Evolutionary conservation across 495 filamentous ascomycete genomes (phyloP).

Genomic region (Hyphodiscus hymeniophilus): DNA sequence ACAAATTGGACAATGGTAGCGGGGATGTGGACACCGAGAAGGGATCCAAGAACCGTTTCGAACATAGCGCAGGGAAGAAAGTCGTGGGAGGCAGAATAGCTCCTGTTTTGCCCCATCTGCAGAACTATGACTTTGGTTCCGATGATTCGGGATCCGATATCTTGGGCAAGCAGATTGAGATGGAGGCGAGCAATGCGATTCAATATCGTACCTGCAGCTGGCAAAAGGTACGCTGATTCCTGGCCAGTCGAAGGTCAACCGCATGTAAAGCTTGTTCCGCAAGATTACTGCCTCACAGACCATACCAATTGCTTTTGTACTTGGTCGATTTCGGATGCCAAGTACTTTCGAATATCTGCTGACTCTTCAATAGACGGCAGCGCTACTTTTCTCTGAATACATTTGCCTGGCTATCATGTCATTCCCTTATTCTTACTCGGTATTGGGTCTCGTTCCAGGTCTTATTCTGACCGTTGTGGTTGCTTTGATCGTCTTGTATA

Average conservation of each 20-base stretch:
- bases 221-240: constrained; percentile 58
- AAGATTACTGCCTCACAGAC: too few relatives aligned
- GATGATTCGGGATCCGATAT: constrained; percentile 34
- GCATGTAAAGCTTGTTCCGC: too few relatives aligned
- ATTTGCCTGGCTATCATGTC: constrained; percentile 94
- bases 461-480: constrained; percentile 73
- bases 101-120: constrained; percentile 29
- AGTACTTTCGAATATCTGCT: background rate
- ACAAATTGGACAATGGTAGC: background rate
- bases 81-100: constrained; percentile 35
- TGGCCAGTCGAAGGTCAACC: too few relatives aligned
- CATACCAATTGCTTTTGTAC: too few relatives aligned
- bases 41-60: constrained; percentile 14
- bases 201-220: constrained; percentile 86
- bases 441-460: constrained; percentile 79
- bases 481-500: constrained; percentile 70
- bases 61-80: constrained; percentile 3
- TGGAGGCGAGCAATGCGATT: constrained; percentile 72
- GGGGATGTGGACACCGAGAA: constrained; percentile 21
- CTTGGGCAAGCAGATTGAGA: constrained; percentile 65
- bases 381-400: constrained; percentile 82
- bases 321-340: too few relatives aligned
- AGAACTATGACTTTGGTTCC: constrained; percentile 9
- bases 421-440: constrained; percentile 82
- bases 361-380: constrained; percentile 53